Conservation (phyloP, 257 asterid species). For the Linderniella brevidens region DNA sequence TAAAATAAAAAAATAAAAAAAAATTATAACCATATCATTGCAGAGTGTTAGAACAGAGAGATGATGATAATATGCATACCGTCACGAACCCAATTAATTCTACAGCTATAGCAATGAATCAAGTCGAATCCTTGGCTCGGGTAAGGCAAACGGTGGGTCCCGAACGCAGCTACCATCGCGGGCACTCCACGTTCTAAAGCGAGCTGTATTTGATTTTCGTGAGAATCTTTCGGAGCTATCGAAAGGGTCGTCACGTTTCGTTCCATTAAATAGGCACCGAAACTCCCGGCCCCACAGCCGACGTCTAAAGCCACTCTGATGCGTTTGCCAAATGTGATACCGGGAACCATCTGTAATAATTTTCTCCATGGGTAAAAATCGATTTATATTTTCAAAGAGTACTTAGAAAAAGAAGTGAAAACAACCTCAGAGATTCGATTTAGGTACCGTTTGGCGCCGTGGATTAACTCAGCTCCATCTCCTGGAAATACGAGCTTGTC, state of each 20-base stretch:
- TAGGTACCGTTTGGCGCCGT: conserved; percentile 20
- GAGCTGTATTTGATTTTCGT: conserved; percentile 28
- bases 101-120: conserved; percentile 39
- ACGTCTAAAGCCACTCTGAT: conserved; percentile 47
- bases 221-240: conserved; percentile 29
- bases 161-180: conserved; percentile 38
- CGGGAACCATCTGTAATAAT: conserved; percentile 37
- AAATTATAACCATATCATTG: not conserved
- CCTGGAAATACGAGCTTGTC: conserved; percentile 24
- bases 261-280: conserved; percentile 39
- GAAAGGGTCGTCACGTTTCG: conserved; percentile 44
- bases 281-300: conserved; percentile 30
- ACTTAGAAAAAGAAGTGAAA: no score
- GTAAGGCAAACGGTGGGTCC: conserved; percentile 28
- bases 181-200: conserved; percentile 55
- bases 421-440: conserved; percentile 44
- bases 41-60: not conserved
- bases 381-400: no score
- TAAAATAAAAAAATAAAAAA: not conserved
- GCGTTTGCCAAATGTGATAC: conserved; percentile 32
- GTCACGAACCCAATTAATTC: conserved; percentile 29
- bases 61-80: conserved; percentile 18
- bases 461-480: conserved; percentile 20
- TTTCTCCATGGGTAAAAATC: conserved; percentile 3
- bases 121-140: conserved; percentile 60